Conservation (phyloP, 2,329 filamentous ascomycete genomes). For the Zarea fungicola region DNA sequence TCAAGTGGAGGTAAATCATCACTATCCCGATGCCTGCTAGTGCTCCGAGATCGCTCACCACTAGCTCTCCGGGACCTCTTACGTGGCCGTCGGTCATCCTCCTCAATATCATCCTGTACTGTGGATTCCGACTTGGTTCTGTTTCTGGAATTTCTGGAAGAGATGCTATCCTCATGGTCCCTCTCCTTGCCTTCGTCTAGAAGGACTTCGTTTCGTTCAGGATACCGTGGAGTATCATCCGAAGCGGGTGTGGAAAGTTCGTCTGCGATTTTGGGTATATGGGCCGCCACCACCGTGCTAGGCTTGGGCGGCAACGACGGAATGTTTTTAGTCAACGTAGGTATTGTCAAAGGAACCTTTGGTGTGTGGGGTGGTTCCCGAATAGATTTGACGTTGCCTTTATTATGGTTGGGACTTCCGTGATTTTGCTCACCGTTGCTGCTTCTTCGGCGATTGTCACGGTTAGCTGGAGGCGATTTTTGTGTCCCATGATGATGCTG, state of each 20-base stretch:
- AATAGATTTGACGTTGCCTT: neutral
- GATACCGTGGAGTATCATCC: neutral
- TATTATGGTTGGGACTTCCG: neutral
- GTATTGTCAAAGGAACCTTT: neutral
- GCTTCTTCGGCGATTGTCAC: neutral
- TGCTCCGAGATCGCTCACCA: slow-evolving; percentile 3
- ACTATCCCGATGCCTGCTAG: neutral
- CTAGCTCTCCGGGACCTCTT: slow-evolving; percentile 1
- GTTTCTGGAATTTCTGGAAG: neutral
- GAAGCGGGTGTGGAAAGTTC: neutral
- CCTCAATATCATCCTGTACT: neutral
- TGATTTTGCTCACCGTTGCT: slow-evolving; percentile 1
- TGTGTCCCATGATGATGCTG: neutral
- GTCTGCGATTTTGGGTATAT: neutral
- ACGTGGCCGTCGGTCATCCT: neutral
- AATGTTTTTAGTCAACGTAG: neutral
- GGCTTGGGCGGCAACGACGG: slow-evolving; percentile 10
- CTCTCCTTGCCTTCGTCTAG: neutral
- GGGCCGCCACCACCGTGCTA: neutral
- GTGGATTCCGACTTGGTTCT: neutral
- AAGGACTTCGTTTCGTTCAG: neutral
- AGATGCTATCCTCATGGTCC: neutral
- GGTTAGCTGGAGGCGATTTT: neutral
- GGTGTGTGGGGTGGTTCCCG: neutral
- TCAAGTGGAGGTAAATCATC: slow-evolving; percentile 4